Conservation (phyloP, 345 rosid genomes). For the Diplotaxis tenuifolia region DNA sequence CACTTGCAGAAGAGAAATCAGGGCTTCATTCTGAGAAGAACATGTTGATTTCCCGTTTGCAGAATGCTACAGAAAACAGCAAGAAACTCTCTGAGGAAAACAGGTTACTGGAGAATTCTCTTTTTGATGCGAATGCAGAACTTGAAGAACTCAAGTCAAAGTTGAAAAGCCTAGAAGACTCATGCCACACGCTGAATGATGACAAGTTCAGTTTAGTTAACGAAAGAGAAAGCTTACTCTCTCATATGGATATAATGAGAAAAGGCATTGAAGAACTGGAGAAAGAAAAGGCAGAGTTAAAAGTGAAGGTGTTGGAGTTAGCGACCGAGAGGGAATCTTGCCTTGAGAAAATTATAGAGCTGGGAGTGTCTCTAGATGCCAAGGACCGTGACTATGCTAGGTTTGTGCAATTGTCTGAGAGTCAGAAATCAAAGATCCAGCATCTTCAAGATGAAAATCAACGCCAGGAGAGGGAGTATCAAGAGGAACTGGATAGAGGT, state of each 20-base stretch:
- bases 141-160: slow-evolving; percentile 58
- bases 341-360: slow-evolving; percentile 52
- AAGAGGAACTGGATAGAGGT: slow-evolving; percentile 64
- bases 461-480: slow-evolving; percentile 57
- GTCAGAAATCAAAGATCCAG: slow-evolving; percentile 49
- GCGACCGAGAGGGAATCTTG: slow-evolving; percentile 58
- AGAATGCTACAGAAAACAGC: slow-evolving; percentile 48
- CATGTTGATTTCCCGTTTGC: slow-evolving; percentile 52
- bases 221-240: slow-evolving; percentile 55
- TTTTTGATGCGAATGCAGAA: slow-evolving; percentile 69
- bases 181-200: slow-evolving; percentile 53
- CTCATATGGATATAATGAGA: slow-evolving; percentile 50
- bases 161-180: slow-evolving; percentile 60
- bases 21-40: slow-evolving; percentile 64
- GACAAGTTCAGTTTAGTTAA: slow-evolving; percentile 56
- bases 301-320: slow-evolving; percentile 45
- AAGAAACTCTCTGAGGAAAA: slow-evolving; percentile 63
- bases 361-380: slow-evolving; percentile 46
- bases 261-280: slow-evolving; percentile 55
- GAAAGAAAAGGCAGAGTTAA: slow-evolving; percentile 49
- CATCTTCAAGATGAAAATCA: slow-evolving; percentile 56
- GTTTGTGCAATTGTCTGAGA: slow-evolving; percentile 45
- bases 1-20: slow-evolving; percentile 62
- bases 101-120: slow-evolving; percentile 67
- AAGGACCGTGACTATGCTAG: slow-evolving; percentile 56